Evolutionary conservation across 805 yeast genomes (phyloP).

Genomic region (Blastobotrys terrestris): DNA sequence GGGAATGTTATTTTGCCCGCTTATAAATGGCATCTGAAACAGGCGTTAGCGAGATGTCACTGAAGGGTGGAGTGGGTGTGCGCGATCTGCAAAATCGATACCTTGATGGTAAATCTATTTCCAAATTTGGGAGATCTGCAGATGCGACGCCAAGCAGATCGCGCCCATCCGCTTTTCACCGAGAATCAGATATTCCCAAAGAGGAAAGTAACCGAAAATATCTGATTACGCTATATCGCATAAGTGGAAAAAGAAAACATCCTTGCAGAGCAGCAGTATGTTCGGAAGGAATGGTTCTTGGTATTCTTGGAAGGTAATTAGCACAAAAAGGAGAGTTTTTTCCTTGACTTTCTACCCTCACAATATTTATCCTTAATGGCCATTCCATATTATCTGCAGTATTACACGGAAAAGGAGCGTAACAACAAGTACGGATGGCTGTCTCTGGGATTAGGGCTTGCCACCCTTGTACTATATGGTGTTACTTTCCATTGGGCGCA

Average conservation of each 20-base stretch:
- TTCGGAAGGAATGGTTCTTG: no score
- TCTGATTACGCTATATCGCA: neutral
- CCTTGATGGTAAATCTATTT: neutral
- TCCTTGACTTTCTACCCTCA: neutral
- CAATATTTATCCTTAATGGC: conserved; percentile 12
- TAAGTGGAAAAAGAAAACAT: neutral
- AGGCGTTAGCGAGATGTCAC: neutral
- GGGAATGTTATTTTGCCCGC: neutral
- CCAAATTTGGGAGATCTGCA: neutral
- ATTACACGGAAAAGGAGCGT: conserved; percentile 34
- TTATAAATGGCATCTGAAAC: neutral
- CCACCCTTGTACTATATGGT: conserved; percentile 35
- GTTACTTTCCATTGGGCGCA: conserved; percentile 41
- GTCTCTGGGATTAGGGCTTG: conserved; percentile 27
- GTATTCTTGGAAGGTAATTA: neutral
- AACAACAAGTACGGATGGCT: conserved; percentile 36
- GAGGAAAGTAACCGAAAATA: conserved; percentile 7
- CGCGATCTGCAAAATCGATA: neutral
- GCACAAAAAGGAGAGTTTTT: neutral
- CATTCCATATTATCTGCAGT: conserved; percentile 37
- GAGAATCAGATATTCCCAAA: conserved; percentile 7
- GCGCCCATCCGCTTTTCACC: neutral
- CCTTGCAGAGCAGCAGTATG: no score
- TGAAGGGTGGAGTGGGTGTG: neutral
- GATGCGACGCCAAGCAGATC: neutral